Base-by-base conservation (phyloP, 345 rosid genomes). In the Syzygium jambos region DNA sequence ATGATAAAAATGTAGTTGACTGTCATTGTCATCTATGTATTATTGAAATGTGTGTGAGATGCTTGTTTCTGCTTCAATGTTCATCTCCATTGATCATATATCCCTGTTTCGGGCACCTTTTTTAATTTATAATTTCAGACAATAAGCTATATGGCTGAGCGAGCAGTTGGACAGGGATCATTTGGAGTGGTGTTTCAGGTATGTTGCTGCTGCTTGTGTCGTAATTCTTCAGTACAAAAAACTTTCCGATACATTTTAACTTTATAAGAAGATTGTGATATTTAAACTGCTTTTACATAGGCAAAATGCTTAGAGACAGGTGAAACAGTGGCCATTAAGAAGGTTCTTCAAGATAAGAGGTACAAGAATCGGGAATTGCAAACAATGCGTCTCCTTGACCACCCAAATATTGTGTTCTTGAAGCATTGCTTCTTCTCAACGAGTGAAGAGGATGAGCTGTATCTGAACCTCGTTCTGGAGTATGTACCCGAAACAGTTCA, bases 301-400 rank as follows among this genome's bases (percentile, higher is more conserved):
- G 91, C 91, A 12, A 89, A 89, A 65, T 89, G 91, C 83, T 63
- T 89, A 65, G 91, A 89, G 86, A 89, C 87, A 27, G 89, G 91
- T 4, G 88, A 89, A 80, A 86, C 91, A n/a, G 91, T 89, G 29
- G 91, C 91, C 14, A 89, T 87, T 38, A 89, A 89, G 85, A 89
- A 89, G 86, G 91, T 89, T 51, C 89, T 89, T 49, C 89, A 87
- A 82, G 91, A 89, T 85, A 89, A 89, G 86, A 89, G 89, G 85
- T 89, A 89, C 86, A 89, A 89, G 89, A 89, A 89, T 85, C 73
- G 91, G 82, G 91, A 89, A 86, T 89, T 89, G 86, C 89, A 89
- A 84, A 87, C 78, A 12, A 89, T 87, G 89, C 85, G 88, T 38
- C 89, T 89, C 82, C 87, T 89, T 38, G 91, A 89, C 87, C 89